Conservation (phyloP, 345 rosid genomes). For the Excoecaria cochinchinensis region DNA sequence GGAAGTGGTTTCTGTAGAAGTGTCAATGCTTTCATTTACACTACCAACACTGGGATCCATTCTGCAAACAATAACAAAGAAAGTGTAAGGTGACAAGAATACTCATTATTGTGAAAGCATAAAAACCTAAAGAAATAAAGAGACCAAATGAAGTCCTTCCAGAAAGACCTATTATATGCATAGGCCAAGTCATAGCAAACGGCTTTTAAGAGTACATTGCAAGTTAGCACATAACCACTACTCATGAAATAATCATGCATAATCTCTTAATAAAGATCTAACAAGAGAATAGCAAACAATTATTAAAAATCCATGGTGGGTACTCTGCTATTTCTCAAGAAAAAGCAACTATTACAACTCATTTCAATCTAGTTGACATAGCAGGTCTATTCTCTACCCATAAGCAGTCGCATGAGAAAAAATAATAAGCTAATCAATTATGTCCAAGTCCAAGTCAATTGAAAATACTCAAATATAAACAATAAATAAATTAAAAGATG, state of each 20-base stretch:
- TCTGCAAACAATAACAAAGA: too few species aligned
- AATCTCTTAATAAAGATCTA: too few species aligned
- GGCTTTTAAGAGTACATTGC: too few species aligned
- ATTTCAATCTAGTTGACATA: not conserved
- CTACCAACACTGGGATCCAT: too few species aligned
- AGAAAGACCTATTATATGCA: too few species aligned
- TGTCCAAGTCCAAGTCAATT: not conserved
- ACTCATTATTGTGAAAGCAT: too few species aligned
- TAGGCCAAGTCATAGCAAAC: not conserved
- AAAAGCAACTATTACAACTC: not conserved
- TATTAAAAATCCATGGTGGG: not conserved
- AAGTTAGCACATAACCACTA: too few species aligned
- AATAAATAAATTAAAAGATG: too few species aligned
- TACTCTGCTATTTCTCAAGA: not conserved
- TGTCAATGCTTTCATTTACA: too few species aligned
- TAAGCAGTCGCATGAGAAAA: not conserved
- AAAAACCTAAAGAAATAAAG: slow-evolving; percentile 4
- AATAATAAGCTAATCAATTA: not conserved
- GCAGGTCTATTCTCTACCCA: not conserved
- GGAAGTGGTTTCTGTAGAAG: too few species aligned
- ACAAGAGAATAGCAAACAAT: not conserved
- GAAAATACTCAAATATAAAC: not conserved
- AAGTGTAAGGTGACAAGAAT: too few species aligned
- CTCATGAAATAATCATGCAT: too few species aligned
- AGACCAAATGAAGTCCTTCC: not conserved